Evolutionary conservation across 352 stramenopile genomes (phyloP).

Genomic region (Globisporangium viniferum): DNA sequence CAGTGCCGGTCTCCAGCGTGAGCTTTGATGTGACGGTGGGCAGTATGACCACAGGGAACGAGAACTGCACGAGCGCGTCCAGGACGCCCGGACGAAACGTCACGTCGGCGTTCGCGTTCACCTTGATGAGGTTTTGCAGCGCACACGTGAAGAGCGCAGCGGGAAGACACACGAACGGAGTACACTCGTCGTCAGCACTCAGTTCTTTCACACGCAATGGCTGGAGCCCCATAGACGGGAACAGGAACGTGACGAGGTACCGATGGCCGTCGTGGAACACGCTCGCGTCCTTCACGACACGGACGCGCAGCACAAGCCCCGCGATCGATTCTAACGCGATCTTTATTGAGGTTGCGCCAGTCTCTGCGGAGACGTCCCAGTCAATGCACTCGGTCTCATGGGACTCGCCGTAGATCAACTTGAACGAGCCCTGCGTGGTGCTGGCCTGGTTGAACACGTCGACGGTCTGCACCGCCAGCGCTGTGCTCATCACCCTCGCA

Average conservation of each 20-base stretch:
- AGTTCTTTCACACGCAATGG: conserved; percentile 30
- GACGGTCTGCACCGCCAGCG: conserved; percentile 46
- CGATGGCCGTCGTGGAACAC: conserved; percentile 50
- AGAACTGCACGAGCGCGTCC: conserved; percentile 49
- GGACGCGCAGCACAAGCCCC: conserved; percentile 34
- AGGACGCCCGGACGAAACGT: conserved; percentile 39
- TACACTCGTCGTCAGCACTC: conserved; percentile 17
- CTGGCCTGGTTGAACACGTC: conserved; percentile 53
- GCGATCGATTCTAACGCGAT: conserved; percentile 39
- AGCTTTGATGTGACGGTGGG: conserved; percentile 30
- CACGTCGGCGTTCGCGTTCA: conserved; percentile 46
- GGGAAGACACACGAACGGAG: conserved; percentile 30
- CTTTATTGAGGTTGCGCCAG: conserved; percentile 30
- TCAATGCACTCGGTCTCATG: conserved; percentile 40
- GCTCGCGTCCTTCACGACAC: conserved; percentile 29
- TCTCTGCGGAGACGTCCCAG: conserved; percentile 42
- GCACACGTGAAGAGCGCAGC: conserved; percentile 30
- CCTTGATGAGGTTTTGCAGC: conserved; percentile 25
- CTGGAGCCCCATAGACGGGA: conserved; percentile 45
- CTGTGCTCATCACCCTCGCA: conserved; percentile 27
- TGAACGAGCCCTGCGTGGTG: conserved; percentile 49
- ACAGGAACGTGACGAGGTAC: conserved; percentile 51
- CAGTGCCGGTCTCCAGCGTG: conserved; percentile 34
- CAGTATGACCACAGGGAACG: conserved; percentile 38
- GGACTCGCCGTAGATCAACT: conserved; percentile 41